phyloP scores from a whole-genome alignment of 768 basidiomycete genomes.

The Peribolospora baueri region DNA sequence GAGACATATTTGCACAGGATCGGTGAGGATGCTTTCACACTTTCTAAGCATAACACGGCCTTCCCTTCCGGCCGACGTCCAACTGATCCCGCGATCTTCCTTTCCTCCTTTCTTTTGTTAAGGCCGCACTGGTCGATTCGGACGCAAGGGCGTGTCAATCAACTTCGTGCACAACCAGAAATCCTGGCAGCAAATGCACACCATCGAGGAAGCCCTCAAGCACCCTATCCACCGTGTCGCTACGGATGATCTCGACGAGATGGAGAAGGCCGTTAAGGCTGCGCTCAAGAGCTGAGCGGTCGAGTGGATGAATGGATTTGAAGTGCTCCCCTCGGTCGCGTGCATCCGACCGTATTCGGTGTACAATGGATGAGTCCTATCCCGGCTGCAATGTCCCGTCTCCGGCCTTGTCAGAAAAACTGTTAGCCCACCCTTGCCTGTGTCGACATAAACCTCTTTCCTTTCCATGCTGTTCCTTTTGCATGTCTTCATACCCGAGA shows the following conservation, averaged over 20 bases:
- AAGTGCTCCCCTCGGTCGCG: no score
- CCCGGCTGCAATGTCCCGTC: no score
- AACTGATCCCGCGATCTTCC: background rate
- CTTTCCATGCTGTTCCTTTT: no score
- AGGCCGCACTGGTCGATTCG: conserved; percentile 97
- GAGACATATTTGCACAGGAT: conserved; percentile 98
- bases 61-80: background rate
- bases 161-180: conserved; percentile 83
- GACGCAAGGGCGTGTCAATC: conserved; percentile 85
- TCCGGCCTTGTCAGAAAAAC: no score
- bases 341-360: no score
- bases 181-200: conserved; percentile 73
- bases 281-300: no score
- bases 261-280: conserved; percentile 41
- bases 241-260: conserved; percentile 70
- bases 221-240: conserved; percentile 62
- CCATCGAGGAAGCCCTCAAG: conserved; percentile 55
- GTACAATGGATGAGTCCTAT: no score
- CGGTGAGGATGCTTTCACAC: conserved; percentile 30
- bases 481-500: no score
- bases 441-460: no score
- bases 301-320: no score
- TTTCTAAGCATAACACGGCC: background rate
- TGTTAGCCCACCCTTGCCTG: no score
- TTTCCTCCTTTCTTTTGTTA: background rate